Conservation (phyloP, 768 basidiomycete species). For the Myochromella boudieri region DNA sequence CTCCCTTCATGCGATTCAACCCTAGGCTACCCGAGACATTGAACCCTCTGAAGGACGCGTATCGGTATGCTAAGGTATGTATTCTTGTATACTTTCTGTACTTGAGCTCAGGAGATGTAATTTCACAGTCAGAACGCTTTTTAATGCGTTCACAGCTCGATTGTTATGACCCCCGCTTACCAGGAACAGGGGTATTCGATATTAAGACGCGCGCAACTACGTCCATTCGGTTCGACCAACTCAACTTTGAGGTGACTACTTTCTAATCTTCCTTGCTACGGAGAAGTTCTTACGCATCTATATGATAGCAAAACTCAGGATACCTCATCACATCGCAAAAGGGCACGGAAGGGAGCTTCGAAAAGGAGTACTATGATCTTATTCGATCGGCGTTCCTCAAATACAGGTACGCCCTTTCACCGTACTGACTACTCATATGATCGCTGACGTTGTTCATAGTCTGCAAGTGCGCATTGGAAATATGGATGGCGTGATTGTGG, state of each 20-base stretch:
- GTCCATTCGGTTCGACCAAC: slow-evolving; percentile 78
- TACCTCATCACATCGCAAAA: slow-evolving; percentile 68
- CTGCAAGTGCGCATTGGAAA: slow-evolving; percentile 95
- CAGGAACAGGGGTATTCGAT: slow-evolving; percentile 92
- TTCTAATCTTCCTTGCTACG: not conserved
- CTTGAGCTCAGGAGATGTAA: slow-evolving; percentile 1
- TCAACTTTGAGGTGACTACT: slow-evolving; percentile 68
- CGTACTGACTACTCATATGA: not conserved
- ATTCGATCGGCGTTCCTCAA: slow-evolving; percentile 93
- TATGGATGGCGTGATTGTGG: slow-evolving; percentile 93
- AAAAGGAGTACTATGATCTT: slow-evolving; percentile 93
- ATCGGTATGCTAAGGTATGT: slow-evolving; percentile 80
- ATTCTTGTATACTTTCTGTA: not conserved
- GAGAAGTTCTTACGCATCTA: not conserved
- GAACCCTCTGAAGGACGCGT: slow-evolving; percentile 61
- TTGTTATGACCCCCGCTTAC: slow-evolving; percentile 75
- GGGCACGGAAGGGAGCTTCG: slow-evolving; percentile 78
- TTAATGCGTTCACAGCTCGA: slow-evolving; percentile 97
- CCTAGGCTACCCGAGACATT: slow-evolving; percentile 22
- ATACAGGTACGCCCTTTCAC: slow-evolving; percentile 61
- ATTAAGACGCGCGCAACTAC: slow-evolving; percentile 92
- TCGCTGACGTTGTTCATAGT: slow-evolving; percentile 35
- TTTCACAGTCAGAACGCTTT: slow-evolving; percentile 52
- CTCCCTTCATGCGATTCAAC: slow-evolving; percentile 43
- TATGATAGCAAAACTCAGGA: slow-evolving; percentile 67